Evolutionary conservation across 352 stramenopile genomes (phyloP), one percentile per base, ranked within the genome.

Genomic region (Pythium angustatum): DNA sequence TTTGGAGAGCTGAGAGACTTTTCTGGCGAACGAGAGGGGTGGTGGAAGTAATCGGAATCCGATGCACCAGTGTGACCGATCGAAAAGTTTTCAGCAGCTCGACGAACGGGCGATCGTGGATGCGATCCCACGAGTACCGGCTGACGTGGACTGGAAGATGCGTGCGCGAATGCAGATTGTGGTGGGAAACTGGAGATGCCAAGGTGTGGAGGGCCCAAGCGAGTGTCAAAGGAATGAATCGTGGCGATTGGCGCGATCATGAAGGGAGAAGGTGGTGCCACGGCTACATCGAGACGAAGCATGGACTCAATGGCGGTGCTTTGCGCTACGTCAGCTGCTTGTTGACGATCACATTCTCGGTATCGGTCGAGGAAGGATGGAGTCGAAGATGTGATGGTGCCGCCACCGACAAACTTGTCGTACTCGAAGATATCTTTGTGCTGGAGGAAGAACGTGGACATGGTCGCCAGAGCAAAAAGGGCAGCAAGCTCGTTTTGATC

Each of bases 341-440:
- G 68, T 33, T 58, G 36, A 27, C 66, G 58, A 15, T 87, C 76
- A 51, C 77, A 78, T 43, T 78, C 73, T 15, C 59, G 58, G 68
- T 90, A 91, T 38, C 66, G 71, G 3, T 82, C 61, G 2, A 90
- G 68, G 44, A 87, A 90, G 3, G 74, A 81, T 11, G 38, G 47
- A 9, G 59, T 55, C 21, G 60, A 59, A 1, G 53, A 24, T 10
- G 53, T 58, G 61, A 54, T 62, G 26, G 12, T 49, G 38, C 19
- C 33, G 17, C 44, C 33, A 5, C 77, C 73, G 24, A 89, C 64
- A 33, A 78, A 78, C 58, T 75, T 78, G 17, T 88, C 73, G 47
- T 85, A 94, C 50, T 88, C 73, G 49, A 91, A 92, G 38, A 92
- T 59, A 3, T 88, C 69, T 51, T 83, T 80, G 69, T 90, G 64